Percentiles rank a stretch among this genome's conserved stretches.
These are phyloP conservation scores for Epichloe festucae DNA, from an alignment of 2,329 filamentous ascomycete species.

Conservation along the genomic window DNA sequence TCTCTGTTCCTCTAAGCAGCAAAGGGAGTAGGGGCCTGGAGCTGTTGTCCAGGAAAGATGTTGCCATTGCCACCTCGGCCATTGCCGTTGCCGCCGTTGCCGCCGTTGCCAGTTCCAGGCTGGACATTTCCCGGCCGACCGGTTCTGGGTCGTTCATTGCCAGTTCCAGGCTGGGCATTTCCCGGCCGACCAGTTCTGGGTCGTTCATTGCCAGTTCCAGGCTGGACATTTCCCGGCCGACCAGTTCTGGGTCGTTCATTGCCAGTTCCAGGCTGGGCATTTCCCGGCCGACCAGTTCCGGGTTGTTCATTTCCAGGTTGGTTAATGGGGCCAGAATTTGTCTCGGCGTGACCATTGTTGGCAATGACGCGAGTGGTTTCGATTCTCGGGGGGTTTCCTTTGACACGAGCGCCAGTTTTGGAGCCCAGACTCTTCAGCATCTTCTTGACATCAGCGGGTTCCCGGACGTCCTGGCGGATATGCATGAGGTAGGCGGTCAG, in stretches of 20 bases:
- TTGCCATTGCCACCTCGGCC: background rate
- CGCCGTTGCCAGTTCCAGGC: background rate
- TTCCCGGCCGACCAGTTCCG: background rate
- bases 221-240: background rate
- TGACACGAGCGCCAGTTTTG: constrained; percentile 30
- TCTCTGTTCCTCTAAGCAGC: no score
- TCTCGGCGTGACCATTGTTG: constrained; percentile 35
- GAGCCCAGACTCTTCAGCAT: constrained; percentile 42
- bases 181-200: background rate
- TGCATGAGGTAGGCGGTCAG: constrained; percentile 55
- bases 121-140: background rate
- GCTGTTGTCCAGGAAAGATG: no score
- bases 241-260: background rate
- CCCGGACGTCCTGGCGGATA: constrained; percentile 33
- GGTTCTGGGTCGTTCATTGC: background rate
- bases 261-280: background rate
- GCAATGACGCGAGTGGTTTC: constrained; percentile 41
- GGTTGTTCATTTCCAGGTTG: background rate
- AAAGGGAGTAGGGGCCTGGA: no score
- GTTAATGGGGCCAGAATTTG: no score
- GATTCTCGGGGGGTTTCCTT: constrained; percentile 22
- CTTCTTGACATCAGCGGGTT: constrained; percentile 22
- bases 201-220: background rate
- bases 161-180: background rate
- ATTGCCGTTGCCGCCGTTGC: background rate